These are phyloP conservation scores for Pinus albicaulis DNA, from an alignment of 75 land plant genomes.

Conservation along the genomic window DNA sequence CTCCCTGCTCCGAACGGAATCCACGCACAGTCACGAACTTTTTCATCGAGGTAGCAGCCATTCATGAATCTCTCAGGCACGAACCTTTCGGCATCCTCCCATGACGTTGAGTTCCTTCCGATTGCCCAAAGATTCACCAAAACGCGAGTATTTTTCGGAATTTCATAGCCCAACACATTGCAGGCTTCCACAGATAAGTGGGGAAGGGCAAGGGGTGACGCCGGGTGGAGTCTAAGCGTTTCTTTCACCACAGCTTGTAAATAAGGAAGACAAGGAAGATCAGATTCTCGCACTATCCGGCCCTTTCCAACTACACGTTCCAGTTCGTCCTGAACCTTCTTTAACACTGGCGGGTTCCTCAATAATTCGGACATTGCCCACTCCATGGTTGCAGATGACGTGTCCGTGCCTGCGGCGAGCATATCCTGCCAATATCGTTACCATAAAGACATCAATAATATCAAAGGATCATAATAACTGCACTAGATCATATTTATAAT, in stretches of 20 bases:
- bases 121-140: constrained; percentile 31
- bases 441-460: not conserved
- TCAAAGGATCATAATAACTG: not conserved
- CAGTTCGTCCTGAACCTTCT: constrained; percentile 21
- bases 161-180: constrained; percentile 21
- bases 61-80: constrained; percentile 34
- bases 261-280: too few species aligned
- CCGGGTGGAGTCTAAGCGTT: constrained; percentile 13
- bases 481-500: fast-evolving
- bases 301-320: too few species aligned
- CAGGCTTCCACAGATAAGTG: not conserved
- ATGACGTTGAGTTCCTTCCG: constrained; percentile 21
- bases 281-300: too few species aligned
- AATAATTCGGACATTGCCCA: constrained; percentile 35
- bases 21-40: constrained; percentile 17
- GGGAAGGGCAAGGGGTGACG: not conserved
- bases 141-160: constrained; percentile 24
- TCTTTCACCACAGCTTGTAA: too few species aligned
- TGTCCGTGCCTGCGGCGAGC: not conserved
- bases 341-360: constrained; percentile 23
- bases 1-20: constrained; percentile 42
- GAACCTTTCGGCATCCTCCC: constrained; percentile 27
- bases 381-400: not conserved
- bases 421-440: not conserved
- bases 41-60: constrained; percentile 15